Conservation (phyloP, 352 stramenopile species). For the Globisporangium yorkense region DNA sequence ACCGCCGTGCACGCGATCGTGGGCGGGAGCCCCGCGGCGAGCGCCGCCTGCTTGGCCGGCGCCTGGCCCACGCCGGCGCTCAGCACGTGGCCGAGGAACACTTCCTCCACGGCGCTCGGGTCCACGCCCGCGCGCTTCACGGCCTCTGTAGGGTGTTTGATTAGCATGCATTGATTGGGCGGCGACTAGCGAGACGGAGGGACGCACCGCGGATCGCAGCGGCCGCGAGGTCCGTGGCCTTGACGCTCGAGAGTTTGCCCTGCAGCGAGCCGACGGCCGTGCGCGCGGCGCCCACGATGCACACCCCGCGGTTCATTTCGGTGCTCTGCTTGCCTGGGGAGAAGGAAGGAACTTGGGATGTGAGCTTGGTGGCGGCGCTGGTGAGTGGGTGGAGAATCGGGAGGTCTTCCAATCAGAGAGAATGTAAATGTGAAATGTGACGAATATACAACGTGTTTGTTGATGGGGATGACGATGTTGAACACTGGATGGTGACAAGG, state of each 20-base stretch:
- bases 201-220: constrained; percentile 68
- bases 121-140: constrained; percentile 41
- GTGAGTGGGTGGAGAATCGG: too few relatives aligned
- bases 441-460: not conserved
- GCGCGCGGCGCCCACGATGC: constrained; percentile 92
- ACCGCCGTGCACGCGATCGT: constrained; percentile 92
- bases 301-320: constrained; percentile 47
- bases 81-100: constrained; percentile 94
- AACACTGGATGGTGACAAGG: too few relatives aligned
- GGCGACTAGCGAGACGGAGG: not conserved
- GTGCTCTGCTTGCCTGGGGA: not conserved
- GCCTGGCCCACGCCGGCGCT: constrained; percentile 93
- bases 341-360: too few relatives aligned
- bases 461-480: too few relatives aligned
- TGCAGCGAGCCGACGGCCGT: constrained; percentile 93
- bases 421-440: too few relatives aligned
- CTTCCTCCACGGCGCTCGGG: constrained; percentile 84
- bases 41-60: constrained; percentile 88
- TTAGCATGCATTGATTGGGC: not conserved
- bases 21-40: constrained; percentile 62
- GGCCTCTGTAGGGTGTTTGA: constrained; percentile 17
- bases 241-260: constrained; percentile 78
- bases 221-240: constrained; percentile 86
- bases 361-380: not conserved
- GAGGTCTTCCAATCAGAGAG: too few relatives aligned